Conservation (phyloP, 2,329 filamentous ascomycete species). For the Aquanectria penicillioides region DNA sequence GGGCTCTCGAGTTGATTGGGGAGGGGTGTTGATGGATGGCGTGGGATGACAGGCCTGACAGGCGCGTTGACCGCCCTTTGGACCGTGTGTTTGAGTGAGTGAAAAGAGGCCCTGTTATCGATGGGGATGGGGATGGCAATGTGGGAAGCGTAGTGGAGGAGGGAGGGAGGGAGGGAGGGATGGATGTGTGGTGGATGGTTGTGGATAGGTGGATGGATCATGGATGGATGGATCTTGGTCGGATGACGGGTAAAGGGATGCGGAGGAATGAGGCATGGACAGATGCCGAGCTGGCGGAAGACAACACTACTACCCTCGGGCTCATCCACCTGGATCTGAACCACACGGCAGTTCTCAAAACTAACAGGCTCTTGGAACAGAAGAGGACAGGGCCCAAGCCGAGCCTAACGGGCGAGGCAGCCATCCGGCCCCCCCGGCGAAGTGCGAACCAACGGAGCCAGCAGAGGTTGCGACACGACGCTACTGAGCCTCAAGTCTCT, state of each 20-base stretch:
- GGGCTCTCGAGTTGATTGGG: no score
- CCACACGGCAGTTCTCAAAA: slow-evolving; percentile 6
- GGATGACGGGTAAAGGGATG: no score
- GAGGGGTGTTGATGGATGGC: not conserved
- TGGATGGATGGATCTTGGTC: no score
- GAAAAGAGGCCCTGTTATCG: not conserved
- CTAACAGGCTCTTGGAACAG: slow-evolving; percentile 32
- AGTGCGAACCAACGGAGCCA: slow-evolving; percentile 24
- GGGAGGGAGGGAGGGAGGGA: slow-evolving; percentile 7
- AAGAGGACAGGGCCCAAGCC: slow-evolving; percentile 18
- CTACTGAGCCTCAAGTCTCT: not conserved
- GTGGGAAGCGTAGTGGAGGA: not conserved
- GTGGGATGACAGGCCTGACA: slow-evolving; percentile 3
- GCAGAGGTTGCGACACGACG: not conserved
- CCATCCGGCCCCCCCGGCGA: slow-evolving; percentile 4
- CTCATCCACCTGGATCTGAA: not conserved
- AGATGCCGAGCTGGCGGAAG: no score
- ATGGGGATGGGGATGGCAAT: not conserved
- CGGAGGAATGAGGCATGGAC: no score
- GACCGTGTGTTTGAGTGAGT: not conserved
- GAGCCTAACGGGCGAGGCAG: slow-evolving; percentile 16
- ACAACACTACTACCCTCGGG: slow-evolving; percentile 21
- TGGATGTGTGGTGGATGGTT: no score
- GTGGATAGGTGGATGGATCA: no score
- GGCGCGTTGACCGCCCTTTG: slow-evolving; percentile 16